Base-by-base conservation (phyloP, 306 rosid species). In the Medicago truncatula region DNA sequence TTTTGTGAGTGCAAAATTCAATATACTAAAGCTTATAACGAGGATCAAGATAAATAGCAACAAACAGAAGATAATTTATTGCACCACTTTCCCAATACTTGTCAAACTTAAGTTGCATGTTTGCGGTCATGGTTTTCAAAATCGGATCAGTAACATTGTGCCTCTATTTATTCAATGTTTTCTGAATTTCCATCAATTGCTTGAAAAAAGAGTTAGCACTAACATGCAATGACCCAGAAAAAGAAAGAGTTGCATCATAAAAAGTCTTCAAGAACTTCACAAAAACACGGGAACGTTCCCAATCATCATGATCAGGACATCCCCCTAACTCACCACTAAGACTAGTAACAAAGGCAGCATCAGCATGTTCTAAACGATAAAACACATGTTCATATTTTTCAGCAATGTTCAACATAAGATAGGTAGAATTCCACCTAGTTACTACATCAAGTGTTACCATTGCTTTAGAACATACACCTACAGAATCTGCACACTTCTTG, bases 211-310 rank as follows among this genome's bases (percentile, higher is more conserved):
- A 17, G 15, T 57, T 57, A 20, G 36, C 1, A 1, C 36, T 57
- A 20, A 57, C 63, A 23, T 20, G 63, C 18, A 20, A 57, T 57
- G 39, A 59, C 20, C 39, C 7, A 59, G 40, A 59, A 59, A 59
- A 59, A 23, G 65, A 59, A 59, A 59, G 40, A 5, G 66, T 60
- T 5, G 65, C 39, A 28, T 60, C 66, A 60, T 23, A 60, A 11
- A 60, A 60, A 60, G 38, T 60, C 7, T 60, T 60, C 66, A 60
- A 11, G 23, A 60, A 60, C 41, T 13, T 60, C 41, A 60, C 66
- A 60, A 60, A 60, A 28, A 60, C 17, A 60, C 18, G 16, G 0
- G 40, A 8, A 4, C 16, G 9, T 23, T 14, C 16, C 63, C 63
- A 57, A 57, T 57, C 63, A 21, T 21, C 31, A 28, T 28, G 31